phyloP scores from a whole-genome alignment of 1,284 basidiomycete genomes.

The Inonotus obliquus region DNA sequence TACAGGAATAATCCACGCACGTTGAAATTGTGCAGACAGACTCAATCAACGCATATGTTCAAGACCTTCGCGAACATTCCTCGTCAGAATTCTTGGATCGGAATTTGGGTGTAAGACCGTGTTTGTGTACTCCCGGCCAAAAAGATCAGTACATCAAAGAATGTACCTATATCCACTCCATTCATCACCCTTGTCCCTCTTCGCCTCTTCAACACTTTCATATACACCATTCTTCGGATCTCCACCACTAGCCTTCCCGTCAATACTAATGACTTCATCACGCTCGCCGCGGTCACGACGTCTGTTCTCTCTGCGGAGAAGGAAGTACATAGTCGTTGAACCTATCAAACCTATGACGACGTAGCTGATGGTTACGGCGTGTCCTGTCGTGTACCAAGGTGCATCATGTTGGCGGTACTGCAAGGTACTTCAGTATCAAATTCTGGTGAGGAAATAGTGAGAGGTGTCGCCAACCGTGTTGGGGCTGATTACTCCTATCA shows the following conservation, averaged over 20 bases:
- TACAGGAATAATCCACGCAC: too few species aligned
- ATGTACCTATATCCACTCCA: constrained; percentile 59
- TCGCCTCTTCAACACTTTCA: constrained; percentile 40
- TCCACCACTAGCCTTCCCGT: too few species aligned
- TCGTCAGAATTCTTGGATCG: too few species aligned
- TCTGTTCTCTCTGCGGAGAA: too few species aligned
- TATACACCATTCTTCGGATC: constrained; percentile 33
- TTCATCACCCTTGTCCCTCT: constrained; percentile 49
- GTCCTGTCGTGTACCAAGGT: constrained; percentile 69
- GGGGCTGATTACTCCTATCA: constrained; percentile 42
- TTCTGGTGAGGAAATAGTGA: not conserved
- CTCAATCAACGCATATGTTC: too few species aligned
- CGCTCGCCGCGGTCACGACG: constrained; percentile 58
- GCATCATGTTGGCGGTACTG: constrained; percentile 61
- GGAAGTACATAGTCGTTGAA: too few species aligned
- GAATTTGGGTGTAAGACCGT: too few species aligned
- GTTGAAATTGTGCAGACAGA: too few species aligned
- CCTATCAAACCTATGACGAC: constrained; percentile 58
- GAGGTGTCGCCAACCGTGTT: constrained; percentile 35
- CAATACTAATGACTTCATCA: constrained; percentile 68
- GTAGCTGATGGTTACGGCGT: constrained; percentile 65
- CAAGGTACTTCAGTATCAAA: constrained; percentile 10
- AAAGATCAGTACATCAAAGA: constrained; percentile 22
- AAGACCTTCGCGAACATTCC: too few species aligned
- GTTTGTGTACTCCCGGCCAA: too few species aligned